Evolutionary conservation across 176 grass and related monocot species (phyloP).

Genomic region (Calamus simplicifolius): DNA sequence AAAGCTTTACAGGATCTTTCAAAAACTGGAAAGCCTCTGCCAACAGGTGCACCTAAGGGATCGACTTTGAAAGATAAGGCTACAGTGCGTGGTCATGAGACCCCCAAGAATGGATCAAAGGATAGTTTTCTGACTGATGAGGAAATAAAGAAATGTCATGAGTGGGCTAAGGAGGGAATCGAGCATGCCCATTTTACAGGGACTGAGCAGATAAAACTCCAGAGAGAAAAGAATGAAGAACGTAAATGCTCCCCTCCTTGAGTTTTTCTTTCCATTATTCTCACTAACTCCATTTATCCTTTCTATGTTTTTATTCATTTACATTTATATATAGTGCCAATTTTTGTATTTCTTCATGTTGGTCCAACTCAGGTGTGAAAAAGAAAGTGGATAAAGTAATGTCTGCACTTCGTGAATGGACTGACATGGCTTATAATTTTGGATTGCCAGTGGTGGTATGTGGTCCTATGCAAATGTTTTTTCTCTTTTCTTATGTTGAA

Average conservation of each 20-base stretch:
- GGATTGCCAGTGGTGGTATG: background rate
- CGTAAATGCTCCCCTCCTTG: background rate
- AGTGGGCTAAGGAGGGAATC: constrained; percentile 16
- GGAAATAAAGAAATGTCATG: constrained; percentile 9
- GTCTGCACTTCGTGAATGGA: constrained; percentile 8
- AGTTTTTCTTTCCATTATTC: background rate
- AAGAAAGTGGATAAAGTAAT: constrained; percentile 19
- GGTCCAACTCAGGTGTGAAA: background rate
- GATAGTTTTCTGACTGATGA: constrained; percentile 2
- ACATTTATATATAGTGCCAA: background rate
- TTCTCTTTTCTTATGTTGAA: background rate
- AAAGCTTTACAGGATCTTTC: constrained; percentile 17
- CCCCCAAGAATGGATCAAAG: background rate
- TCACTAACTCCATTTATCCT: background rate
- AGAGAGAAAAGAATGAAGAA: constrained; percentile 5
- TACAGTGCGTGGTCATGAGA: background rate
- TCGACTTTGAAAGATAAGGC: constrained; percentile 7
- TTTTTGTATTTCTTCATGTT: background rate
- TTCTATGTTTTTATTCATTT: background rate
- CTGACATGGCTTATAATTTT: background rate
- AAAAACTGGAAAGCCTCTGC: constrained; percentile 3
- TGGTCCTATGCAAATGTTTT: background rate
- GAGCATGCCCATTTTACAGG: constrained; percentile 17
- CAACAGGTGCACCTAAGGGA: background rate
- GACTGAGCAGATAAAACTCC: constrained; percentile 1